Percentiles rank a stretch among this genome's conserved stretches.
Evolutionary conservation across 1,139 yeast genomes (phyloP).

Genomic region (Geotrichum klebahnii): DNA sequence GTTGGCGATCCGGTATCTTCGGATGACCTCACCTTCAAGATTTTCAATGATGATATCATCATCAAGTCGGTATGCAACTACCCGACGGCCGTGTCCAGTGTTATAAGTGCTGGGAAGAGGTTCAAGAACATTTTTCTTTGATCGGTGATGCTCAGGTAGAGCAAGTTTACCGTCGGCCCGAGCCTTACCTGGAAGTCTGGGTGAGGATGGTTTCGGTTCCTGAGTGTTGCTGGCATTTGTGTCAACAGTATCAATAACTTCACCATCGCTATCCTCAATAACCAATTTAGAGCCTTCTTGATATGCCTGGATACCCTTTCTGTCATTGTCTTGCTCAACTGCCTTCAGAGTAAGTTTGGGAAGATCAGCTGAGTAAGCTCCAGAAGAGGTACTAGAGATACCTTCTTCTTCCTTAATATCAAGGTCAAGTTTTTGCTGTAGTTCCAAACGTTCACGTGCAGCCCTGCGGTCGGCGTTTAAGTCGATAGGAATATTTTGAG

Average conservation of each 20-base stretch:
- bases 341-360: no score
- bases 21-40: conserved; percentile 84
- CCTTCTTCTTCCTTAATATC: no score
- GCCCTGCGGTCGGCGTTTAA: conserved; percentile 26
- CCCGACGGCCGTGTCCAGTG: conserved; percentile 3
- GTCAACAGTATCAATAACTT: conserved; percentile 49
- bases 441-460: conserved; percentile 5
- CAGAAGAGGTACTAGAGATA: no score
- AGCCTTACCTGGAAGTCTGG: no score
- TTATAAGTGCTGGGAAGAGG: no score
- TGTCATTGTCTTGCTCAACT: no score
- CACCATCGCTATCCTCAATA: conserved; percentile 81
- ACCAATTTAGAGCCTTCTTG: conserved; percentile 68
- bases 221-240: no score
- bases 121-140: no score
- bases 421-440: no score
- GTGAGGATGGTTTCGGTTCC: no score
- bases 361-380: neutral
- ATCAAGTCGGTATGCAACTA: conserved; percentile 60
- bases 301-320: conserved; percentile 49
- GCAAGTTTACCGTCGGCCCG: no score
- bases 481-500: conserved; percentile 33
- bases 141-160: no score
- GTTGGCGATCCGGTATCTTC: conserved; percentile 60
- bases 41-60: conserved; percentile 79